These are phyloP conservation scores for Scalesia atractyloides DNA, from an alignment of 129 eudicot species.

Conservation along the genomic window DNA sequence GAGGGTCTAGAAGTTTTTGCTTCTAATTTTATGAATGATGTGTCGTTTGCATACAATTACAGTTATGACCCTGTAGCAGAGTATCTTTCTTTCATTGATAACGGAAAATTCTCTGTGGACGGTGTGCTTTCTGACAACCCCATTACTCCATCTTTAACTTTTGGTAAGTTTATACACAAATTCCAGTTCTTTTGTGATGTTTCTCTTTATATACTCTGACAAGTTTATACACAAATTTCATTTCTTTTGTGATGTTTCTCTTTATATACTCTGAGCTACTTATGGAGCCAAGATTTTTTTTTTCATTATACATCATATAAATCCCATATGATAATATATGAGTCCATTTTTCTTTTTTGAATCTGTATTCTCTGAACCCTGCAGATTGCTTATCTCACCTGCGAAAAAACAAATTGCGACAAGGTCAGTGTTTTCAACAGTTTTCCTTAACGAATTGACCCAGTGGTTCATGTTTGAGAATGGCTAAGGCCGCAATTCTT, in stretches of 20 bases:
- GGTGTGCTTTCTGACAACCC: slow-evolving; percentile 96
- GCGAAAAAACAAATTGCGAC: slow-evolving; percentile 43
- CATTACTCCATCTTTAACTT: slow-evolving; percentile 69
- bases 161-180: slow-evolving; percentile 48
- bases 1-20: slow-evolving; percentile 72
- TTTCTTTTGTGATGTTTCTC: slow-evolving; percentile 20
- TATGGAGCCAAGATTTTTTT: neutral
- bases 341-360: neutral
- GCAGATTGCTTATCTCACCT: slow-evolving; percentile 86
- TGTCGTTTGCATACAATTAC: slow-evolving; percentile 59
- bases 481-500: neutral
- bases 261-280: neutral
- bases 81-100: slow-evolving; percentile 64
- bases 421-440: slow-evolving; percentile 49
- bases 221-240: slow-evolving; percentile 18
- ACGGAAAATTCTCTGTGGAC: slow-evolving; percentile 82
- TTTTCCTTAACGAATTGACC: slow-evolving; percentile 4
- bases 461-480: slow-evolving; percentile 8
- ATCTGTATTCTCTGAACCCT: slow-evolving; percentile 22
- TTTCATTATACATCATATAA: neutral
- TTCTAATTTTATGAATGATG: slow-evolving; percentile 74
- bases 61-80: slow-evolving; percentile 86
- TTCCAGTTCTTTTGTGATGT: slow-evolving; percentile 5
- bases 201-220: no score
- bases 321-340: neutral